These are phyloP conservation scores for Volvox reticuliferus DNA, from an alignment of 139 green algal species.

Conservation along the genomic window DNA sequence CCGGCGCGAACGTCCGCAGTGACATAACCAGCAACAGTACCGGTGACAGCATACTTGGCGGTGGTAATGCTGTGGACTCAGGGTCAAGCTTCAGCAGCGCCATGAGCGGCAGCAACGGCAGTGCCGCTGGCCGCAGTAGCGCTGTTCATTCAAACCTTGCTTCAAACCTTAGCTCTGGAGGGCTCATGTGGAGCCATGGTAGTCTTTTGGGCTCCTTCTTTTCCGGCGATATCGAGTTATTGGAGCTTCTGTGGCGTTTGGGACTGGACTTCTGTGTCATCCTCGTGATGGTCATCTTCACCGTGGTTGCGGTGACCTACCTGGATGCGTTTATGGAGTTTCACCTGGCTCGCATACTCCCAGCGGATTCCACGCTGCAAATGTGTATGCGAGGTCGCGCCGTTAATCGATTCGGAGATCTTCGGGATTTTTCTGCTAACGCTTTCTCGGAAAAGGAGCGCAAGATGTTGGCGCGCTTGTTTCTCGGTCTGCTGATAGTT, in stretches of 20 bases:
- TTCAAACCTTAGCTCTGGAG: neutral
- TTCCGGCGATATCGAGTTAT: neutral
- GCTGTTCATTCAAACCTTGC: neutral
- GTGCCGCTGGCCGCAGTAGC: neutral
- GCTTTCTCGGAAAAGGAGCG: neutral
- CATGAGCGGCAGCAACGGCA: neutral
- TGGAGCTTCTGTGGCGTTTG: neutral
- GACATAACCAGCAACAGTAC: too few relatives aligned
- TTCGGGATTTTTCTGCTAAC: neutral
- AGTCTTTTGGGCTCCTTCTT: neutral
- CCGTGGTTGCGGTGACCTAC: neutral
- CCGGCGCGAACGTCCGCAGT: too few relatives aligned
- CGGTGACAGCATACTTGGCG: neutral
- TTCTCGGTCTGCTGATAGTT: neutral
- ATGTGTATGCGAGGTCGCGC: neutral
- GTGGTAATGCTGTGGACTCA: neutral
- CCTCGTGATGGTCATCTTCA: neutral
- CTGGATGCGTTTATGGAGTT: neutral
- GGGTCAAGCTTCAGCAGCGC: neutral
- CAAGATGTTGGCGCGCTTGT: neutral
- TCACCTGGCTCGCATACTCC: neutral
- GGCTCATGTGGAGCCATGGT: neutral
- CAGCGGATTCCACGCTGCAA: neutral
- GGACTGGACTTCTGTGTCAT: neutral
- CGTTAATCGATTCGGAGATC: neutral